Evolutionary conservation across 2,329 filamentous ascomycete species (phyloP), one percentile per base, ranked within the genome.

Genomic region (Teratosphaeria zuluensis): DNA sequence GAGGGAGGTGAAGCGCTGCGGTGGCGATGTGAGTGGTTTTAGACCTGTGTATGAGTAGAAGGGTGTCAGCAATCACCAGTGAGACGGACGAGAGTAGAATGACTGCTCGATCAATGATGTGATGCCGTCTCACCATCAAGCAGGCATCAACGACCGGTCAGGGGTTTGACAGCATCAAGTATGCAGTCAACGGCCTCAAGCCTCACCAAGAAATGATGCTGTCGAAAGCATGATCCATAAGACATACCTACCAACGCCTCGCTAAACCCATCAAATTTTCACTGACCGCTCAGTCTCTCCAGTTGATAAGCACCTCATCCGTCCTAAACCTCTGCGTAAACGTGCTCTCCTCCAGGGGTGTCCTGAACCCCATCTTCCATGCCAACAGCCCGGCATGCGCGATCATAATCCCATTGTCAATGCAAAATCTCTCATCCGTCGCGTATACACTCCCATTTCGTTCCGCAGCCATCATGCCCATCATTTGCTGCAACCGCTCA

Each of bases 341-440:
- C 12, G 88, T 90, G 65, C 88, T 92, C 52, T 96, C 89, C 63
- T 87, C 85, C 53, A 97, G 72, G 7, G 81, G 76, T 1, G 91
- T 96, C 60, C 76, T 80, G 70, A 90, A 91, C 1, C 92, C 92
- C 16, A 85, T 92, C 73, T 86, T 80, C 72, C 88, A 94, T 1
- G 92, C 92, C 68, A 96, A 73, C 67, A 99, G 75, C 1, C 94
- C 94, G 1, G 94, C 94, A 73, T 99, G 92, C 1, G 94, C 94
- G 77, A 99, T 99, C 94, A 99, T 99, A 71, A 99, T 97, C 54
- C 94, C 94, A 69, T 99, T 99, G 75, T 99, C 94, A 67, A 99
- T 99, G 73, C 94, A 99, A 73, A 96, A 99, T 53, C 94, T 81
- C 78, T 99, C 94, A 72, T 99, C 94, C 0, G 92, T 97, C 28